phyloP scores from a whole-genome alignment of 768 basidiomycete genomes.

The Agrocybe chaxingu region DNA sequence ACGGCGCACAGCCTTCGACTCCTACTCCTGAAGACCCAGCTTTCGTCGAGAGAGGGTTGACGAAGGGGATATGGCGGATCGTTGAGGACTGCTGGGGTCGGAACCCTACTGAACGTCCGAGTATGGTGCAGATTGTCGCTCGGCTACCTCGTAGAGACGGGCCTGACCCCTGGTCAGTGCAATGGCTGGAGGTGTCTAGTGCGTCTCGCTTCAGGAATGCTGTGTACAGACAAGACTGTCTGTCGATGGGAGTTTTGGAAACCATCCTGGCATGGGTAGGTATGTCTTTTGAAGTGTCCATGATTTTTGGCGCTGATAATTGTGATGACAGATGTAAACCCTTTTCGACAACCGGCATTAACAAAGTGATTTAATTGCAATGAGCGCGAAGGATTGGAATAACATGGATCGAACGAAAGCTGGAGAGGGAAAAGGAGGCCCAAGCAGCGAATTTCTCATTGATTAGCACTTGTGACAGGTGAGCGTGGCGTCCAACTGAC shows the following conservation, averaged over 20 bases:
- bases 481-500: too few relatives aligned
- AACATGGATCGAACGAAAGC: too few relatives aligned
- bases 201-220: slow-evolving; percentile 8
- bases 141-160: background rate
- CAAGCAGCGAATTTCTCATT: too few relatives aligned
- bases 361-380: too few relatives aligned
- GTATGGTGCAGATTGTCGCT: slow-evolving; percentile 4
- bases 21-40: slow-evolving; percentile 8
- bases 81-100: slow-evolving; percentile 23
- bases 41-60: slow-evolving; percentile 14
- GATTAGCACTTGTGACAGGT: too few relatives aligned
- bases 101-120: slow-evolving; percentile 17
- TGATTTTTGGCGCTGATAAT: too few relatives aligned
- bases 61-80: slow-evolving; percentile 17
- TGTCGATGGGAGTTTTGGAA: slow-evolving; percentile 7
- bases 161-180: background rate
- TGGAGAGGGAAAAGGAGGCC: too few relatives aligned
- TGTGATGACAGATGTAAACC: too few relatives aligned
- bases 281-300: too few relatives aligned
- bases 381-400: too few relatives aligned
- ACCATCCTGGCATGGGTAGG: slow-evolving; percentile 12
- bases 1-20: slow-evolving; percentile 15
- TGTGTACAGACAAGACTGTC: slow-evolving; percentile 5
- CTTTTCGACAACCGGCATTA: too few relatives aligned
- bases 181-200: slow-evolving; percentile 1